Evolutionary conservation across 163 green algal species (phyloP).

Genomic region (Chlorella variabilis): DNA sequence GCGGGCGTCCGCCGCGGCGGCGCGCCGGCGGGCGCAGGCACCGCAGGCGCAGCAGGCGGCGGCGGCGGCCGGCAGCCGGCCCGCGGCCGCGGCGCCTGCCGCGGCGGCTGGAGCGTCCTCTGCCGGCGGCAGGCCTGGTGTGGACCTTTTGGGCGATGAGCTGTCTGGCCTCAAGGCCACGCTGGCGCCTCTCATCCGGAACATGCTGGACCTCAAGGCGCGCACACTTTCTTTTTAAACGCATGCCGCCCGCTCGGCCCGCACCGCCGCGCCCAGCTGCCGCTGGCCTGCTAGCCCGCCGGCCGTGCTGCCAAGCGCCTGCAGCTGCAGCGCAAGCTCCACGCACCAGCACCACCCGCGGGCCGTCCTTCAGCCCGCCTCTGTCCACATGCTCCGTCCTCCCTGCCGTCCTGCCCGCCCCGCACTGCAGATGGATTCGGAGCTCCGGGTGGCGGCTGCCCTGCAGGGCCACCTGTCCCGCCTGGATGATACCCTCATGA

Average conservation of each 20-base stretch:
- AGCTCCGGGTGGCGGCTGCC: conserved; percentile 2
- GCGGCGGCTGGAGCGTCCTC: neutral
- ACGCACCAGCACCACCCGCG: no score
- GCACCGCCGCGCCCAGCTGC: no score
- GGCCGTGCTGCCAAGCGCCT: no score
- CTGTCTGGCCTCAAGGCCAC: conserved; percentile 19
- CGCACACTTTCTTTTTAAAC: no score
- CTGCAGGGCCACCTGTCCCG: conserved; percentile 25
- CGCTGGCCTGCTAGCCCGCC: no score
- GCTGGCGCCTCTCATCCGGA: conserved; percentile 2
- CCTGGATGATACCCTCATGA: conserved; percentile 22
- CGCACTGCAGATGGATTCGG: conserved; percentile 10
- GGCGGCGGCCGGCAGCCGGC: no score
- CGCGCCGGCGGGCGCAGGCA: neutral
- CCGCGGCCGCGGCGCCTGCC: neutral
- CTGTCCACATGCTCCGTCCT: no score
- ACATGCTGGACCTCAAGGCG: neutral
- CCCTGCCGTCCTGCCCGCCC: no score
- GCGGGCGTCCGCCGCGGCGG: neutral
- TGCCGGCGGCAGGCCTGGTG: neutral
- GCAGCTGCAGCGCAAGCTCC: no score
- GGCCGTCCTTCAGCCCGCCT: no score
- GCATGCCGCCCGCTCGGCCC: no score
- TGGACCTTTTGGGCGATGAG: conserved; percentile 20
- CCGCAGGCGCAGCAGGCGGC: neutral